Percentiles rank a stretch among this genome's conserved stretches.
phyloP scores from a whole-genome alignment of 78 protist species.

The Dictyostelium capitatum region DNA sequence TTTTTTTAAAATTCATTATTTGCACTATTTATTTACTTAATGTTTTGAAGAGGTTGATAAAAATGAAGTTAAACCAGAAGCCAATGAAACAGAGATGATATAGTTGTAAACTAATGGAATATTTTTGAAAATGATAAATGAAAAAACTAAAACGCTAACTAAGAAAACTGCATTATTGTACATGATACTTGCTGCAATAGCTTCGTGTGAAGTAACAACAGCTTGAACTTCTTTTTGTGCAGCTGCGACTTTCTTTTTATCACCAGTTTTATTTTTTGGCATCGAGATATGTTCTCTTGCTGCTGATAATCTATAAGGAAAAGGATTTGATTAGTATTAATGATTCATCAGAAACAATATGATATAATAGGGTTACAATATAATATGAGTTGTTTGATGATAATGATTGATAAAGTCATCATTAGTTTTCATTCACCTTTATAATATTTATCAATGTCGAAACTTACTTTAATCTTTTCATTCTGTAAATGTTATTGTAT shows the following conservation, averaged over 20 bases:
- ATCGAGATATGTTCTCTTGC: slow-evolving; percentile 42
- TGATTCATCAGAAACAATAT: not conserved
- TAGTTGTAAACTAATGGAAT: slow-evolving; percentile 73
- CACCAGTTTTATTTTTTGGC: not conserved
- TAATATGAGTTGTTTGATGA: not conserved
- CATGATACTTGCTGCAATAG: slow-evolving; percentile 64
- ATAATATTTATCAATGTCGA: not conserved
- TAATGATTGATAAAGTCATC: not conserved
- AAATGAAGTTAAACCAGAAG: slow-evolving; percentile 67
- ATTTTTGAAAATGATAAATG: slow-evolving; percentile 69
- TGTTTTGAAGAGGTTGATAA: slow-evolving; percentile 57
- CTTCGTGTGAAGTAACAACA: slow-evolving; percentile 69
- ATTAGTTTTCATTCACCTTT: not conserved
- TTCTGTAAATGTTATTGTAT: slow-evolving; percentile 71
- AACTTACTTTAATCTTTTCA: slow-evolving; percentile 57
- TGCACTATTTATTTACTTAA: not conserved
- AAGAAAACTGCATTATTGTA: slow-evolving; percentile 66
- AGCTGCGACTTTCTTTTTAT: slow-evolving; percentile 50
- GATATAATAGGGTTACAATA: not conserved
- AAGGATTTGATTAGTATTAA: not conserved
- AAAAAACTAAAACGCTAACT: slow-evolving; percentile 33
- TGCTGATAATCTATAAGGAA: slow-evolving; percentile 20
- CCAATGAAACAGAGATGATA: slow-evolving; percentile 49
- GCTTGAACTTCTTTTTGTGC: slow-evolving; percentile 70
- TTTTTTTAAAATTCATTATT: too few relatives aligned